Conservation (phyloP, 1,284 basidiomycete species). For the Ceratobasidium sp. region DNA sequence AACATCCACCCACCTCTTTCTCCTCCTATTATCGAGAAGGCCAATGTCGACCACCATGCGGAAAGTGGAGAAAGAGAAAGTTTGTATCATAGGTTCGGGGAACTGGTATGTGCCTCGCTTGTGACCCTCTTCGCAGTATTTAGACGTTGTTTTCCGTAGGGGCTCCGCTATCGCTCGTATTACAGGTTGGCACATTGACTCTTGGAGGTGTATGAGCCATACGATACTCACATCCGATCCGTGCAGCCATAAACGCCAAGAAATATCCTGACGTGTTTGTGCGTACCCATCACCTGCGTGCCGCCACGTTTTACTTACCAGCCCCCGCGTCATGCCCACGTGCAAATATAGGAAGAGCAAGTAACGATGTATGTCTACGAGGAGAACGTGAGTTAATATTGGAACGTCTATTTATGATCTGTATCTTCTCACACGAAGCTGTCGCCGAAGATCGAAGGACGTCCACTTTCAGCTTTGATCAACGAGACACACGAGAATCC, state of each 20-base stretch:
- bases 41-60: neutral
- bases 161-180: constrained; percentile 69
- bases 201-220: neutral
- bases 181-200: constrained; percentile 55
- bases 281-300: constrained; percentile 38
- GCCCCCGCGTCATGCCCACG: neutral
- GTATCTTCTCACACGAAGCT: constrained; percentile 15
- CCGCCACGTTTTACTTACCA: constrained; percentile 13
- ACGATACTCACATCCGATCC: neutral
- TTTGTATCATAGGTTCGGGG: constrained; percentile 67
- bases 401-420: constrained; percentile 6
- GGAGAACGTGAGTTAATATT: constrained; percentile 58
- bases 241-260: constrained; percentile 61
- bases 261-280: constrained; percentile 62
- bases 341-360: constrained; percentile 49
- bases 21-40: neutral
- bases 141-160: constrained; percentile 55
- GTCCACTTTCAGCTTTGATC: constrained; percentile 66
- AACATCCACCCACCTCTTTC: neutral
- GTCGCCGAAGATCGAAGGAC: constrained; percentile 62
- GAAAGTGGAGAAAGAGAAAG: constrained; percentile 61
- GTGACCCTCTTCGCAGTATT: neutral
- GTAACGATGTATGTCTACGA: constrained; percentile 67
- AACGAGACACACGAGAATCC: constrained; percentile 68
- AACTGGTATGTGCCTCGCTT: constrained; percentile 44